These are phyloP conservation scores for Oehlia diaphana DNA, from an alignment of 192 early-diverging fungal genomes.

Conservation along the genomic window DNA sequence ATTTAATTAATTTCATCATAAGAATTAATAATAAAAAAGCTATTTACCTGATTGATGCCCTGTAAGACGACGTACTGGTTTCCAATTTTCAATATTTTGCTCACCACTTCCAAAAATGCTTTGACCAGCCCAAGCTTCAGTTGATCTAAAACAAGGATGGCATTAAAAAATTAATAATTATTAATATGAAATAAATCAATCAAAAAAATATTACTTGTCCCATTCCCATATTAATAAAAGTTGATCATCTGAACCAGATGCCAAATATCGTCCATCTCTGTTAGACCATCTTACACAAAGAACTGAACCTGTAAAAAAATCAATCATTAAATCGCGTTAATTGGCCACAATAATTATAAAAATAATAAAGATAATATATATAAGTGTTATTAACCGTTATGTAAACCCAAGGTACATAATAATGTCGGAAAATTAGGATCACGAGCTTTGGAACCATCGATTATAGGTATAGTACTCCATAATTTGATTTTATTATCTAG, in stretches of 20 bases:
- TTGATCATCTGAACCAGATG: slow-evolving; percentile 90
- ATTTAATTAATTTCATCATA: background rate
- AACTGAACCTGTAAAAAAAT: slow-evolving; percentile 63
- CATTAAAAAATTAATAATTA: background rate
- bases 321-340: background rate
- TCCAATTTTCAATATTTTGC: slow-evolving; percentile 70
- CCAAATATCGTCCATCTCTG: slow-evolving; percentile 68
- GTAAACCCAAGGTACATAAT: slow-evolving; percentile 77
- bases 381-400: slow-evolving; percentile 62
- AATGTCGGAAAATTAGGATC: slow-evolving; percentile 58
- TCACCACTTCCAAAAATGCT: slow-evolving; percentile 49
- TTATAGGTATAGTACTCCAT: slow-evolving; percentile 78
- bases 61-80: slow-evolving; percentile 68
- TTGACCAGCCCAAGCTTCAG: slow-evolving; percentile 39
- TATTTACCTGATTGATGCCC: slow-evolving; percentile 77
- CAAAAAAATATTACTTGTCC: slow-evolving; percentile 50
- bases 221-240: slow-evolving; percentile 89
- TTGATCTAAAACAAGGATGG: slow-evolving; percentile 26
- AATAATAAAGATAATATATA: background rate
- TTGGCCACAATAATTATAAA: background rate
- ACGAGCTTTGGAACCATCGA: slow-evolving; percentile 47
- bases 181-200: background rate
- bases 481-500: slow-evolving; percentile 86
- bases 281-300: slow-evolving; percentile 87
- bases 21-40: background rate